Evolutionary conservation across 345 rosid genomes (phyloP), one percentile per base, ranked within the genome.

Genomic region (Gossypioides kirkii): DNA sequence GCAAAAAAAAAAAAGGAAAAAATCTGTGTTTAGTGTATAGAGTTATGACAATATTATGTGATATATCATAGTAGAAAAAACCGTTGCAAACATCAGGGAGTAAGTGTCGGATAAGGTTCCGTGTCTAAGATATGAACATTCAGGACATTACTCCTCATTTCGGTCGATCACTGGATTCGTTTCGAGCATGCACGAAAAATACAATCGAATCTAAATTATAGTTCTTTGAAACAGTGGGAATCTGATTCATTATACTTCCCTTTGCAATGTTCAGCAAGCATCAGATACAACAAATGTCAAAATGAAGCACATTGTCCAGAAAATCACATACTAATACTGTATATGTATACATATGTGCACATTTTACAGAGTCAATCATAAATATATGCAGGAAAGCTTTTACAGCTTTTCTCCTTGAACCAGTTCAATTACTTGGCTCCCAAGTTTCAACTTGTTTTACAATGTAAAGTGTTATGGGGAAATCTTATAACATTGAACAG

Each of bases 361-460:
- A 46, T 46, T 46, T 46, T 46, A 46, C 50, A 46, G 50, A 32
- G 38, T 32, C 5, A 32, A 32, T 5, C 38, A 32, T 32, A 5
- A 6, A 32, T 32, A 1, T 32, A 32, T 32, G 38, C 38, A 32
- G 38, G 38, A 32, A 32, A 32, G 7, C 38, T 22, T 64, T 64
- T 42, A 64, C 50, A 64, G 69, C 52, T 64, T 43, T 42, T 43
- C 69, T 16, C 25, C 22, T n/a, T 4, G 46, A 10, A 63, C 25
- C 47, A n/a, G 68, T 10, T 63, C 14, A 62, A 62, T 62, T n/a
- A 17, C 67, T 38, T 62, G 67, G 23, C 13, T 62, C 3, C 2
- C 49, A 63, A 38, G 68, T 38, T 61, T 61, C 65, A n/a, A 9
- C 67, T n/a, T 63, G 25, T 43, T 64, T 43, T 46, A 66, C 20